A percentile compares a stretch with the other conserved stretches of the same genome.
phyloP scores from a whole-genome alignment of 2,329 filamentous ascomycete genomes.

The Nothophaeocryptopus gaeumannii region DNA sequence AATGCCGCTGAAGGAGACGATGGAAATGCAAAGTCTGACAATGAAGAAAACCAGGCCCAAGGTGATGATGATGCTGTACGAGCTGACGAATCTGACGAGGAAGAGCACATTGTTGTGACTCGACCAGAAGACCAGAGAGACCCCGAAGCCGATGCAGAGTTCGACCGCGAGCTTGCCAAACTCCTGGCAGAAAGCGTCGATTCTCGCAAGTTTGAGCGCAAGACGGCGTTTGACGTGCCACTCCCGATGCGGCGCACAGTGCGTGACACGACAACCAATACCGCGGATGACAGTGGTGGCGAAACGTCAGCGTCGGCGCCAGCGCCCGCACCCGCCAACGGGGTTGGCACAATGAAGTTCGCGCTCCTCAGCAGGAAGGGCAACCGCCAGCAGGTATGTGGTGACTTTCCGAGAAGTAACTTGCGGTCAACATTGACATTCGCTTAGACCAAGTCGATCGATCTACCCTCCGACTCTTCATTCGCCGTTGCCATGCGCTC shows the following conservation, averaged over 20 bases:
- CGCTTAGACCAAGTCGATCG: constrained; percentile 78
- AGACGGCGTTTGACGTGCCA: constrained; percentile 92
- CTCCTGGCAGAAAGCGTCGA: constrained; percentile 98
- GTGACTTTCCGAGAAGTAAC: not conserved
- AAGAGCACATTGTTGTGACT: constrained; percentile 89
- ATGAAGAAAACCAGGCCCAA: constrained; percentile 50
- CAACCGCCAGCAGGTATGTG: constrained; percentile 81
- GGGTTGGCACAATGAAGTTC: constrained; percentile 80
- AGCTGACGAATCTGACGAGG: constrained; percentile 57
- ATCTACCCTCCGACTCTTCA: constrained; percentile 83
- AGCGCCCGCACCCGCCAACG: constrained; percentile 34
- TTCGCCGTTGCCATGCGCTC: constrained; percentile 96
- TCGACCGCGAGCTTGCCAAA: constrained; percentile 95
- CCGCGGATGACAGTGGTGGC: constrained; percentile 41
- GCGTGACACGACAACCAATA: constrained; percentile 54
- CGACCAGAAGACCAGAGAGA: constrained; percentile 86
- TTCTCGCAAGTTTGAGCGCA: constrained; percentile 92
- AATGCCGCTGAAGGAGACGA: constrained; percentile 57
- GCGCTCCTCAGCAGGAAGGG: constrained; percentile 93
- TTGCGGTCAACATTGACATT: constrained; percentile 1
- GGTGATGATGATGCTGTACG: constrained; percentile 52
- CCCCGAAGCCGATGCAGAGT: constrained; percentile 92
- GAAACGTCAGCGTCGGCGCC: constrained; percentile 34
- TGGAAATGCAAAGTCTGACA: constrained; percentile 54
- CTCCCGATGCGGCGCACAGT: constrained; percentile 73